Percentiles rank a stretch among this genome's conserved stretches.
phyloP scores from a whole-genome alignment of 2,329 filamentous ascomycete genomes.

The Emericellopsis cladophorae region DNA sequence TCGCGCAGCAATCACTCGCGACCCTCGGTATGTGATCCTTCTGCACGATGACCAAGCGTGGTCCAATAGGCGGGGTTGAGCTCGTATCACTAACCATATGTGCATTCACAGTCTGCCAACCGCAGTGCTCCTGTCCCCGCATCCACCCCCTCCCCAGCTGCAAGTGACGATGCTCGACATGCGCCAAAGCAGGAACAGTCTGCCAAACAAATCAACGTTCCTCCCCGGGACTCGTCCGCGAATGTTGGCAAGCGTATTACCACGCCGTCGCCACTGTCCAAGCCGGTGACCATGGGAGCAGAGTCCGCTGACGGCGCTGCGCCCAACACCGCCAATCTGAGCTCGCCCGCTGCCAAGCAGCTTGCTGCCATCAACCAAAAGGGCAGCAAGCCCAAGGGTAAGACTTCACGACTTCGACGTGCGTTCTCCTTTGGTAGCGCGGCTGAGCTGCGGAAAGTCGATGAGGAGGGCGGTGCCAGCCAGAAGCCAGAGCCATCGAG shows the following conservation, averaged over 20 bases:
- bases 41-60: slow-evolving; percentile 12
- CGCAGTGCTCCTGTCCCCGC: slow-evolving; percentile 41
- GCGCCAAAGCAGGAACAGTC: slow-evolving; percentile 34
- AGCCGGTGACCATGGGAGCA: slow-evolving; percentile 50
- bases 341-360: slow-evolving; percentile 70
- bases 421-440: slow-evolving; percentile 96
- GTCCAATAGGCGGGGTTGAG: slow-evolving; percentile 26
- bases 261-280: slow-evolving; percentile 63
- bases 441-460: slow-evolving; percentile 72
- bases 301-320: slow-evolving; percentile 31
- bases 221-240: slow-evolving; percentile 49
- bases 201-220: slow-evolving; percentile 41
- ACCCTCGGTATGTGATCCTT: slow-evolving; percentile 46
- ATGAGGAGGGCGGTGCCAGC: slow-evolving; percentile 23
- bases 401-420: slow-evolving; percentile 72
- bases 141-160: slow-evolving; percentile 35
- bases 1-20: slow-evolving; percentile 46
- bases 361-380: slow-evolving; percentile 80
- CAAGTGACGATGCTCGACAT: slow-evolving; percentile 29
- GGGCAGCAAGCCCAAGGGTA: slow-evolving; percentile 65
- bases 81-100: slow-evolving; percentile 32
- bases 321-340: slow-evolving; percentile 22
- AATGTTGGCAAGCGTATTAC: slow-evolving; percentile 53
- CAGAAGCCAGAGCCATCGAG: slow-evolving; percentile 30
- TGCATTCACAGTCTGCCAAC: slow-evolving; percentile 43